phyloP scores from a whole-genome alignment of 305 asterid genomes.

The Fraxinus greggii region DNA sequence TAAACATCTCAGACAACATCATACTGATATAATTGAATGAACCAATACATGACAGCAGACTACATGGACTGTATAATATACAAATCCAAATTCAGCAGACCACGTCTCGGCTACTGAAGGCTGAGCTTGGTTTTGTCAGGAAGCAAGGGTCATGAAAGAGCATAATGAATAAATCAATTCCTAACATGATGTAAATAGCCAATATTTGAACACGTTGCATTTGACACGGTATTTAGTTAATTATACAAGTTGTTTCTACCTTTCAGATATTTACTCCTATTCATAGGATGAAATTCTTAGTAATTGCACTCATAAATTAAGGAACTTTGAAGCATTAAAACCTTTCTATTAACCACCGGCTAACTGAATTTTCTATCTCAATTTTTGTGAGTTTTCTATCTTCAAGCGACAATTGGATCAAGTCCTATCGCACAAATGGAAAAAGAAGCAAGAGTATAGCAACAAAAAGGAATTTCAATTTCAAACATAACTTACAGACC shows the following conservation, averaged over 20 bases:
- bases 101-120: not conserved
- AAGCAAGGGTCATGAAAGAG: not conserved
- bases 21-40: not conserved
- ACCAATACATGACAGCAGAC: not conserved
- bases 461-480: not conserved
- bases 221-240: not conserved
- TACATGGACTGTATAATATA: not conserved
- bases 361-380: not conserved
- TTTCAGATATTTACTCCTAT: not conserved
- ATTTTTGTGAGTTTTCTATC: not conserved
- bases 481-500: constrained; percentile 38
- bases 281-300: not conserved
- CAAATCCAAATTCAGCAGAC: not conserved
- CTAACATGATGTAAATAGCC: not conserved
- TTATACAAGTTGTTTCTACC: not conserved
- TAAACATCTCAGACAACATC: not conserved
- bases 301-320: not conserved
- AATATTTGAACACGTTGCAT: not conserved
- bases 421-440: not conserved
- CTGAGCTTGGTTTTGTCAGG: not conserved
- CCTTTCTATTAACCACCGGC: not conserved
- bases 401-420: not conserved
- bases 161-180: not conserved
- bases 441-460: not conserved
- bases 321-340: not conserved